phyloP scores from a whole-genome alignment of 1,284 basidiomycete genomes.

The Binderoboletus segoi region DNA sequence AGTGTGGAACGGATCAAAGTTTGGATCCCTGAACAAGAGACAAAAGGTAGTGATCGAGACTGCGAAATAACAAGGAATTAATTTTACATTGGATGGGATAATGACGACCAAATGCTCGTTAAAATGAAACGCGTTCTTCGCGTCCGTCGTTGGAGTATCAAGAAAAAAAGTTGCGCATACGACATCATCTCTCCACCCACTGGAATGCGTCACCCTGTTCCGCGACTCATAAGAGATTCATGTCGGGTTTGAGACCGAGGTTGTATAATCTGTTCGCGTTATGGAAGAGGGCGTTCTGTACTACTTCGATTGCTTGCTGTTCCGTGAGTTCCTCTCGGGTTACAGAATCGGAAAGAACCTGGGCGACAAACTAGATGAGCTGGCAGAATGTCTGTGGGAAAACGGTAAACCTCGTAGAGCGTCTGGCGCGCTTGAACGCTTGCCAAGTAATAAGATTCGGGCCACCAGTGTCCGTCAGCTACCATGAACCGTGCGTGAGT shows the following conservation, averaged over 20 bases:
- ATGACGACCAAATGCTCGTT: too few relatives aligned
- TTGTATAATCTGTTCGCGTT: conserved; percentile 35
- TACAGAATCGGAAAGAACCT: conserved; percentile 31
- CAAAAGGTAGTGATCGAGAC: too few relatives aligned
- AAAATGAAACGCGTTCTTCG: not conserved
- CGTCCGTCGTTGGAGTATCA: not conserved
- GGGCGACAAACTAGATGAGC: not conserved
- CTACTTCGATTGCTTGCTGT: conserved; percentile 31
- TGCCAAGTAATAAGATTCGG: conserved; percentile 73
- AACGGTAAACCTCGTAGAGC: conserved; percentile 52
- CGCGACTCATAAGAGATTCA: conserved; percentile 8
- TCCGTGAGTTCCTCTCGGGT: conserved; percentile 25
- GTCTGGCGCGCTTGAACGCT: conserved; percentile 62
- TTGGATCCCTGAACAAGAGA: too few relatives aligned
- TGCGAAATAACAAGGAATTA: too few relatives aligned
- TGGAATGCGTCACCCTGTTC: not conserved
- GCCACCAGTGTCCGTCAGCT: conserved; percentile 81
- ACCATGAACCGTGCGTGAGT: conserved; percentile 9
- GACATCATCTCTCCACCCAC: not conserved
- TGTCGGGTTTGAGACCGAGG: conserved; percentile 30
- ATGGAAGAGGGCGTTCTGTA: conserved; percentile 32
- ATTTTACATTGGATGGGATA: too few relatives aligned
- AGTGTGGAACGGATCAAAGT: too few relatives aligned
- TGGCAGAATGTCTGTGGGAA: not conserved
- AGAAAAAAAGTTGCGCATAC: too few relatives aligned